A percentile compares a stretch with the other conserved stretches of the same genome.
Conservation (phyloP, 768 basidiomycete species). For the Coprinopsis sp. region DNA sequence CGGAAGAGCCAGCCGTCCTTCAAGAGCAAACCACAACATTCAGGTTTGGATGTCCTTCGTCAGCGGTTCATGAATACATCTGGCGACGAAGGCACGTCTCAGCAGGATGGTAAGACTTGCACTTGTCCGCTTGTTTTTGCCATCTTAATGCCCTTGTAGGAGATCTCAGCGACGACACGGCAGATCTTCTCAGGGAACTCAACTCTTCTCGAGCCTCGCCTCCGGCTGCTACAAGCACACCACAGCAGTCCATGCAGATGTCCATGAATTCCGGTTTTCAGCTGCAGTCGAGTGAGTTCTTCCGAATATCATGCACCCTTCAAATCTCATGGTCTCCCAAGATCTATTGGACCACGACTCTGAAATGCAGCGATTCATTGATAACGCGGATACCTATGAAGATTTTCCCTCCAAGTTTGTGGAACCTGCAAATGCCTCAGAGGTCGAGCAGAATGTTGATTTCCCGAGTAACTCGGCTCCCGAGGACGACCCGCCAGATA, state of each 20-base stretch:
- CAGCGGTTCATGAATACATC: conserved; percentile 33
- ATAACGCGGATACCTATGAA: conserved; percentile 50
- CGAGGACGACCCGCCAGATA: background rate
- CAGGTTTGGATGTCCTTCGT: conserved; percentile 33
- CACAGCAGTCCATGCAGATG: conserved; percentile 52
- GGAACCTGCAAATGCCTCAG: background rate
- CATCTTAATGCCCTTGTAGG: conserved; percentile 13
- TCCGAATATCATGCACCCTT: conserved; percentile 4
- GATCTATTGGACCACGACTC: conserved; percentile 68
- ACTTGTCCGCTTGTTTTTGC: background rate
- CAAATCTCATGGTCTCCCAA: conserved; percentile 22
- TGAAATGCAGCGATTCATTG: conserved; percentile 65
- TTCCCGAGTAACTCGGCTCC: background rate
- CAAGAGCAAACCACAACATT: conserved; percentile 37
- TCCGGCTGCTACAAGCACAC: conserved; percentile 52
- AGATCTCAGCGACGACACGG: conserved; percentile 35
- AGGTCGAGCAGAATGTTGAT: background rate
- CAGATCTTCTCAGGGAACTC: conserved; percentile 33
- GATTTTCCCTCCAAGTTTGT: conserved; percentile 16
- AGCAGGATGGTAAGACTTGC: background rate
- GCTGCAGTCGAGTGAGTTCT: conserved; percentile 51
- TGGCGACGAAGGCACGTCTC: background rate
- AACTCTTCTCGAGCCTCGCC: conserved; percentile 37
- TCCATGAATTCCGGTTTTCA: conserved; percentile 43
- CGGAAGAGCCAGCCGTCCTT: conserved; percentile 28